A percentile compares a stretch with the other conserved stretches of the same genome.
phyloP scores from a whole-genome alignment of 2,329 filamentous ascomycete species.

The Bipolaris gigantea region DNA sequence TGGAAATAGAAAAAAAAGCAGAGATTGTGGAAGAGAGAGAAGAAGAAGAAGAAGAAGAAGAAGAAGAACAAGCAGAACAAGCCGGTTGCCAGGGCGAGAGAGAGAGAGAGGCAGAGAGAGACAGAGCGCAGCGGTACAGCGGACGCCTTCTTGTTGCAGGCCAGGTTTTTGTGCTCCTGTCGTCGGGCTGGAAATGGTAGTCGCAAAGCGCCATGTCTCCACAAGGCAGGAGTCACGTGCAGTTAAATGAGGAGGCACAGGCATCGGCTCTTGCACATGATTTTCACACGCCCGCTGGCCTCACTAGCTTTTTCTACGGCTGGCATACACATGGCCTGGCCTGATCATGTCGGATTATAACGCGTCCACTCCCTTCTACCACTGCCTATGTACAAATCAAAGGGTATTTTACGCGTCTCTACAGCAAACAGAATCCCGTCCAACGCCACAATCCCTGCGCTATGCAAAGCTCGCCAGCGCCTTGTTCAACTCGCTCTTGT shows the following conservation, averaged over 20 bases:
- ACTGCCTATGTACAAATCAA: conserved; percentile 23
- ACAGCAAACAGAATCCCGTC: conserved; percentile 18
- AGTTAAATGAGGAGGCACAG: conserved; percentile 14
- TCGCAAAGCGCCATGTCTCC: conserved; percentile 27
- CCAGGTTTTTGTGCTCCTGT: conserved; percentile 18
- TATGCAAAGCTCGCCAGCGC: conserved; percentile 54
- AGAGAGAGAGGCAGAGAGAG: background rate
- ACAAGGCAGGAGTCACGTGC: conserved; percentile 38
- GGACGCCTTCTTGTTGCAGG: conserved; percentile 22
- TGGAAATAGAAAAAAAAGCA: conserved; percentile 1
- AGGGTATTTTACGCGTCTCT: conserved; percentile 38
- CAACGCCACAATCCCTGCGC: conserved; percentile 23
- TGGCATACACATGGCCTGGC: background rate
- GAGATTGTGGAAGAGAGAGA: background rate
- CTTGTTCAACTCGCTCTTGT: conserved; percentile 77
- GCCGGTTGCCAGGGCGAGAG: background rate
- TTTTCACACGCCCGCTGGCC: conserved; percentile 4
- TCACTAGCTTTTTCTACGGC: background rate
- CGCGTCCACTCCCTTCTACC: conserved; percentile 10
- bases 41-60: background rate
- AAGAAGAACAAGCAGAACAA: background rate
- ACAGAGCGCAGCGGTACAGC: conserved; percentile 20
- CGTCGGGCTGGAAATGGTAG: conserved; percentile 19
- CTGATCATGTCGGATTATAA: conserved; percentile 22
- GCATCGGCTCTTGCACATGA: conserved; percentile 3